Evolutionary conservation across 1,284 basidiomycete genomes (phyloP).

Genomic region (Pseudozyma hubeiensis): DNA sequence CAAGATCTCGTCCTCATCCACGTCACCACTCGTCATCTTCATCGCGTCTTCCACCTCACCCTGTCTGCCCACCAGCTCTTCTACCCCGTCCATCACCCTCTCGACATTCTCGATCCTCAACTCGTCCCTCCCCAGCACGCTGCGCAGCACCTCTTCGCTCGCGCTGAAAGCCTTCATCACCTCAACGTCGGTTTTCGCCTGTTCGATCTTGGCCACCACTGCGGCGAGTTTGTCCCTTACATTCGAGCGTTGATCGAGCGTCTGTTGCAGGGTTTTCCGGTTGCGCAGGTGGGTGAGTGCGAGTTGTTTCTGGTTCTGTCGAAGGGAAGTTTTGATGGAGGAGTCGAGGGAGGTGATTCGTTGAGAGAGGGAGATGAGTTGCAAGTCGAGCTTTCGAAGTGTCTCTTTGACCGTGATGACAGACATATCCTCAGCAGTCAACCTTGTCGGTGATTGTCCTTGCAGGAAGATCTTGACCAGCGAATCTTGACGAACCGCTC

Average conservation of each 20-base stretch:
- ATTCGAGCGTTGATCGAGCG: conserved; percentile 79
- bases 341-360: conserved; percentile 76
- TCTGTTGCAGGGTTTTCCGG: conserved; percentile 82
- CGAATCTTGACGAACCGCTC: conserved; percentile 72
- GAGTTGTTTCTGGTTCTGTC: conserved; percentile 75
- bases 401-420: conserved; percentile 78
- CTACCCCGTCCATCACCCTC: conserved; percentile 14
- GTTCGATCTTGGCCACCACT: conserved; percentile 84
- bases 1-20: conserved; percentile 29
- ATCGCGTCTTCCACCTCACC: conserved; percentile 9
- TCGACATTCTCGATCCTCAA: conserved; percentile 69
- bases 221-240: conserved; percentile 80
- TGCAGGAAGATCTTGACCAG: conserved; percentile 37
- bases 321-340: conserved; percentile 77
- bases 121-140: conserved; percentile 81
- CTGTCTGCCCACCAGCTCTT: conserved; percentile 3
- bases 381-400: conserved; percentile 75
- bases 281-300: conserved; percentile 82
- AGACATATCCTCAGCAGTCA: too few relatives aligned
- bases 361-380: conserved; percentile 76
- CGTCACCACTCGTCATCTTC: background rate
- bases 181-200: conserved; percentile 88
- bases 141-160: conserved; percentile 80
- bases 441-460: too few relatives aligned
- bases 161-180: conserved; percentile 87